Base-by-base conservation (phyloP, 139 green algal genomes). In the Chlamydomonas schloesseri region DNA sequence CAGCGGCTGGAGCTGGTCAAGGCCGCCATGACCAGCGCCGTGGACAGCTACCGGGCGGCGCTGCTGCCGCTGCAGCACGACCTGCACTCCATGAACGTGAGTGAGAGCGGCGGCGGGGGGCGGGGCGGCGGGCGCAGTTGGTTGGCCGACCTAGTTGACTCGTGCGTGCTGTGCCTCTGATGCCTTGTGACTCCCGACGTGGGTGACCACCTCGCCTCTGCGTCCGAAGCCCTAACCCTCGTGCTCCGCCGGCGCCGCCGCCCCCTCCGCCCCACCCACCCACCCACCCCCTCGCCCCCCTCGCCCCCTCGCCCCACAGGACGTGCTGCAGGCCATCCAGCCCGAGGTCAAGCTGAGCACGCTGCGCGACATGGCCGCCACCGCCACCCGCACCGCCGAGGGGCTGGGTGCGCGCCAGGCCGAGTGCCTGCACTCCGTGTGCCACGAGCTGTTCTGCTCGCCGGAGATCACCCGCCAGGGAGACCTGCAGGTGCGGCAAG, bases 381-480 rank as follows among this genome's bases (percentile, higher is more conserved):
- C 74, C 26, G 88, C 85, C 11, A 81, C 62, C 15, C 68, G 83
- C 23, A 90, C 87, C 50, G 92, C 87, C 10, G 76, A 90, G 53
- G 68, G 81, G 21, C 88, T 97, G 28, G 92, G 91, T 0, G 81
- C 71, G 26, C 89, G 91, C 26, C 95, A 97, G 85, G 79, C 87
- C 4, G 84, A 95, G 50, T 83, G 83, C 0, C 71, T 97, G 62
- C 88, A 91, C 34, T 46, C 70, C 13, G 89, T 94, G 2, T 90
- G 82, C 18, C 73, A 90, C 50, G 93, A 97, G 86, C 91, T 97
- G 68, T 91, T 95, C 71, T 92, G 82, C 75, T 95, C 89, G 74
- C 90, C 91, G 9, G 94, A 97, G 73, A 96, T 88, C 64, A 75
- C 75, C 10, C 87, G 73, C 21, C 92, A 95, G 69, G 95, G 95